Percentiles rank a stretch among this genome's conserved stretches.
phyloP scores from a whole-genome alignment of 257 asterid species.

The Scutellaria baicalensis region DNA sequence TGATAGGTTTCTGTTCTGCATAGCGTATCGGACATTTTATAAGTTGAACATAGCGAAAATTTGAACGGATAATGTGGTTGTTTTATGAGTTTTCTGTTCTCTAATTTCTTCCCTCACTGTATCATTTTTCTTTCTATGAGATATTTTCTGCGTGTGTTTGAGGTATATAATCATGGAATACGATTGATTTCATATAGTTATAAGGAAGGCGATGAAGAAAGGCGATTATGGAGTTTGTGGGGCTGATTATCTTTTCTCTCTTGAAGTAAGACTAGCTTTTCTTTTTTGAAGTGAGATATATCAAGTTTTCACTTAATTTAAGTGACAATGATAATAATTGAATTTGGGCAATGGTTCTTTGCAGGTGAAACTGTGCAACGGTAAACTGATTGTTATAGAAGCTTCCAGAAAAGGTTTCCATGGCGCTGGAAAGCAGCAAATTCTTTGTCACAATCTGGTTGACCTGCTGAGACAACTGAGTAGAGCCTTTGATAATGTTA shows the following conservation, averaged over 20 bases:
- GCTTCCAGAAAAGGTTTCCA: conserved; percentile 79
- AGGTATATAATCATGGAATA: conserved; percentile 3
- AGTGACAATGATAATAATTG: conserved; percentile 1
- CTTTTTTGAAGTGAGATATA: conserved; percentile 52
- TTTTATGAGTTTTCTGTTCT: background rate
- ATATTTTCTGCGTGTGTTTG: background rate
- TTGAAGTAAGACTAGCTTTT: conserved; percentile 69
- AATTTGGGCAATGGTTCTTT: conserved; percentile 17
- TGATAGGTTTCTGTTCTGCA: background rate
- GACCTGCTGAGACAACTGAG: conserved; percentile 89
- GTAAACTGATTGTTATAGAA: conserved; percentile 64
- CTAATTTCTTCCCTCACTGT: background rate
- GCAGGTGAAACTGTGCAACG: conserved; percentile 87
- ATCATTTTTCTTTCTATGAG: background rate
- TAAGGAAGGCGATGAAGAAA: conserved; percentile 52
- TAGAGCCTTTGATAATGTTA: conserved; percentile 88
- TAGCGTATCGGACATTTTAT: background rate
- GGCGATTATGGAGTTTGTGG: conserved; percentile 31
- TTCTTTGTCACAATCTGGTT: conserved; percentile 84
- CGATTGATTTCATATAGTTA: conserved; percentile 37
- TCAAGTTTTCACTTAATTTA: conserved; percentile 1
- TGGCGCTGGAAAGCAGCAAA: conserved; percentile 68
- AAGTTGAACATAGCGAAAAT: background rate
- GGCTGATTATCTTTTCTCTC: conserved; percentile 72
- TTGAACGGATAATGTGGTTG: background rate